Evolutionary conservation across 345 rosid species (phyloP).

Genomic region (Lepidium sativum): DNA sequence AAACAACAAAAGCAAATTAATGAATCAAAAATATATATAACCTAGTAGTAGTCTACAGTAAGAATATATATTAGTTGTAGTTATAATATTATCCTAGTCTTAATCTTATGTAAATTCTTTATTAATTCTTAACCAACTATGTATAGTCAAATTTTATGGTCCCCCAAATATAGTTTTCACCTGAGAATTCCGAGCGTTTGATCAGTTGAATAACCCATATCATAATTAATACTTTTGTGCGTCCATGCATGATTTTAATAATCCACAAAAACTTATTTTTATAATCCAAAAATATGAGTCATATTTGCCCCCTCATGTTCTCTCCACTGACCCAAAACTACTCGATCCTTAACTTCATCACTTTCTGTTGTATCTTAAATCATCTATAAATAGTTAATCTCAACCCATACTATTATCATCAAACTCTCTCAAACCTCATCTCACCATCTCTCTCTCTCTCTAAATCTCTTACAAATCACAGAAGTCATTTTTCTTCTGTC

Average conservation of each 20-base stretch:
- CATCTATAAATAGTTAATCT: slow-evolving; percentile 22
- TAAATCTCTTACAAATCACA: not conserved
- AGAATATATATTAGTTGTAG: slow-evolving; percentile 3
- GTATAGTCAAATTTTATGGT: slow-evolving; percentile 4
- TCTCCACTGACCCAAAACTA: slow-evolving; percentile 19
- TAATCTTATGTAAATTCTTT: not conserved
- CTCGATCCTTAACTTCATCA: not conserved
- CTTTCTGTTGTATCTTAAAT: not conserved
- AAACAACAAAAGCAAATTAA: not conserved
- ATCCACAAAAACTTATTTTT: not conserved
- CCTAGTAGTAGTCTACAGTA: not conserved
- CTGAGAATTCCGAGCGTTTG: slow-evolving; percentile 9
- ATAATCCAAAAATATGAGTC: slow-evolving; percentile 5
- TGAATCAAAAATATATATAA: not conserved
- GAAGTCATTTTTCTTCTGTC: not conserved
- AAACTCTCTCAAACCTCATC: slow-evolving; percentile 9
- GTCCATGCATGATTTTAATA: slow-evolving; percentile 12
- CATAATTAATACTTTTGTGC: not conserved
- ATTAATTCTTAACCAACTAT: not conserved
- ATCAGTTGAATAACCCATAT: slow-evolving; percentile 2
- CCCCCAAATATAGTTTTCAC: slow-evolving; percentile 11
- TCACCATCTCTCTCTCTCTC: not conserved
- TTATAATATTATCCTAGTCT: not conserved
- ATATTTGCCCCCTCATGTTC: slow-evolving; percentile 16
- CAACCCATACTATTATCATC: slow-evolving; percentile 3